Conservation (phyloP, 495 filamentous ascomycete species). For the Aspergillus sparsus region DNA sequence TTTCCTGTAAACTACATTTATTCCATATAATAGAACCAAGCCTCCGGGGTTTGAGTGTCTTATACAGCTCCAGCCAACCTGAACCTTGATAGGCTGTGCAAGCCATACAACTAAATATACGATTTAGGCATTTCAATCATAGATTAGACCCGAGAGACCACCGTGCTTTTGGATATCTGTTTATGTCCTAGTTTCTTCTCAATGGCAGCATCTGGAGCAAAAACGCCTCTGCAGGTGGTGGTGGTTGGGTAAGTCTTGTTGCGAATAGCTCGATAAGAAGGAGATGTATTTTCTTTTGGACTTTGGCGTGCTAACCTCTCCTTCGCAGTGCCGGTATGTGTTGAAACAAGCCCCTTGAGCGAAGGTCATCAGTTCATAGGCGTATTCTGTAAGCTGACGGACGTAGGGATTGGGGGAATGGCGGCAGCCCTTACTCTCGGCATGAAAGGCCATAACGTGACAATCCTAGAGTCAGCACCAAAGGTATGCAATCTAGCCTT, state of each 20-base stretch:
- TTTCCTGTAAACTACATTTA: background rate
- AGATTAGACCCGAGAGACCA: background rate
- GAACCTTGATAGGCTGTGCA: background rate
- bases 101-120: background rate
- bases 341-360: background rate
- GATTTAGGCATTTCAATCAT: background rate
- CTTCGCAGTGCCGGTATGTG: constrained; percentile 38
- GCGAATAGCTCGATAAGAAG: background rate
- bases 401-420: constrained; percentile 64
- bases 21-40: background rate
- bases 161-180: background rate
- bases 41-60: too few relatives aligned
- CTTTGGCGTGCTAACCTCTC: background rate
- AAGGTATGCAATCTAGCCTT: constrained; percentile 27
- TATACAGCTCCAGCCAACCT: too few relatives aligned
- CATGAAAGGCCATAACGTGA: constrained; percentile 50
- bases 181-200: background rate
- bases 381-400: constrained; percentile 41
- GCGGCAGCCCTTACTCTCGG: constrained; percentile 62
- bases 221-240: constrained; percentile 12
- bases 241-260: constrained; percentile 15
- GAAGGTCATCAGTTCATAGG: background rate
- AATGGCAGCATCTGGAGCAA: constrained; percentile 6
- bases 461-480: constrained; percentile 40
- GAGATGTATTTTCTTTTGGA: background rate